Base-by-base conservation (phyloP, 805 yeast genomes). In the Teunomyces barrocoloradensis region DNA sequence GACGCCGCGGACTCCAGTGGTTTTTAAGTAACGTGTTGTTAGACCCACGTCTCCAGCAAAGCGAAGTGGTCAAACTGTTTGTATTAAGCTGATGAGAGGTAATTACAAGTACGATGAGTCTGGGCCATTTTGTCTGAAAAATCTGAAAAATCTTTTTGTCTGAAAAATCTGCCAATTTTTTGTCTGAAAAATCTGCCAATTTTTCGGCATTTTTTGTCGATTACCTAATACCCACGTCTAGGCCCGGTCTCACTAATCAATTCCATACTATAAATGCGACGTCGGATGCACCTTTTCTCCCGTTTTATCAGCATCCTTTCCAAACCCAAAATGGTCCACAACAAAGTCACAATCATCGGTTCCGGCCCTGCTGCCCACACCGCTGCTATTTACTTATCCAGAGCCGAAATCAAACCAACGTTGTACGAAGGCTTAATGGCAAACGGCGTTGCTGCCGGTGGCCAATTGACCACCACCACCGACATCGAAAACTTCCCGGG, bases 281-380 rank as follows among this genome's bases (percentile, higher is more conserved):
- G 29, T 12, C 40, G 29, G 29, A 37, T 37, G 40, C 40, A 20
- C 40, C 28, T 23, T 21, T 12, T 9, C 23, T 11, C 27, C 7
- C 40, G 25, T 12, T 37, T 37, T 15, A n/a, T 37, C 7, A 37
- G 25, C 12, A 21, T 37, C 17, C n/a, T 37, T 23, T 20, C 15
- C 40, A 37, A 37, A 37, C 40, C 15, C 29, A 37, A 78, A 80
- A 85, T 85, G 91, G 86, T 80, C 61, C 95, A 87, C 68, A 82
- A 88, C 73, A 81, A 77, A 75, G 95, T 87, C 52, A 87, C 94
- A 28, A 86, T 89, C 61, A 84, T 89, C 52, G 98, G 99, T 39
- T 91, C 97, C 46, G 99, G 99, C 59, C 99, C 99, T 48, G 99
- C 99, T 48, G 99, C 97, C 47, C 97, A 94, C 79, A 94, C 99